Percentiles rank a stretch among this genome's conserved stretches.
Evolutionary conservation across 345 rosid species (phyloP).

Genomic region (Cochlearia excelsa): DNA sequence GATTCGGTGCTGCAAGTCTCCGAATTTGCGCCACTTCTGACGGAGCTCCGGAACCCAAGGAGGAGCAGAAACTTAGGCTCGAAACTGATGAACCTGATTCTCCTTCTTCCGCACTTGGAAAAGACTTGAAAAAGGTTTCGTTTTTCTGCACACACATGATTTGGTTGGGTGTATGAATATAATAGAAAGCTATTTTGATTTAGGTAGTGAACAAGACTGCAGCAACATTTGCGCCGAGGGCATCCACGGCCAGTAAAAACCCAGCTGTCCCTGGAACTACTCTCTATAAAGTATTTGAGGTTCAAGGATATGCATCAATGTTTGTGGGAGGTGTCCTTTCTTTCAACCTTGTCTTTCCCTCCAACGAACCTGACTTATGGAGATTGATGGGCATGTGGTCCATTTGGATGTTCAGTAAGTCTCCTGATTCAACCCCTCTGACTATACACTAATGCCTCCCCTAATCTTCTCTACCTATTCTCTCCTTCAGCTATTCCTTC

Average conservation of each 20-base stretch:
- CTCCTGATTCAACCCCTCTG: not conserved
- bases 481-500: slow-evolving; percentile 75
- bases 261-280: slow-evolving; percentile 88
- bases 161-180: too few species aligned
- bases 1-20: slow-evolving; percentile 31
- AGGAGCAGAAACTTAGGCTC: slow-evolving; percentile 11
- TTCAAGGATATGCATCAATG: slow-evolving; percentile 81
- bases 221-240: slow-evolving; percentile 92
- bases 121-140: slow-evolving; percentile 78
- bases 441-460: not conserved
- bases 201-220: slow-evolving; percentile 94
- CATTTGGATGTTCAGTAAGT: slow-evolving; percentile 98
- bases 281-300: slow-evolving; percentile 83
- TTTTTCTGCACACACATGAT: not conserved
- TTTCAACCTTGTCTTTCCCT: slow-evolving; percentile 83
- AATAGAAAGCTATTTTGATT: too few species aligned
- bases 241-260: slow-evolving; percentile 81
- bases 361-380: slow-evolving; percentile 88
- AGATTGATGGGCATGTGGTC: slow-evolving; percentile 99
- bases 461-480: not conserved
- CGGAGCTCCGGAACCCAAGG: slow-evolving; percentile 37
- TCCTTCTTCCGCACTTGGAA: slow-evolving; percentile 47
- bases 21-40: slow-evolving; percentile 43
- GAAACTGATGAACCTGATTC: slow-evolving; percentile 30
- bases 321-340: slow-evolving; percentile 78